phyloP scores from a whole-genome alignment of 1,139 yeast species.

The Debaryomyces subglobosus region DNA sequence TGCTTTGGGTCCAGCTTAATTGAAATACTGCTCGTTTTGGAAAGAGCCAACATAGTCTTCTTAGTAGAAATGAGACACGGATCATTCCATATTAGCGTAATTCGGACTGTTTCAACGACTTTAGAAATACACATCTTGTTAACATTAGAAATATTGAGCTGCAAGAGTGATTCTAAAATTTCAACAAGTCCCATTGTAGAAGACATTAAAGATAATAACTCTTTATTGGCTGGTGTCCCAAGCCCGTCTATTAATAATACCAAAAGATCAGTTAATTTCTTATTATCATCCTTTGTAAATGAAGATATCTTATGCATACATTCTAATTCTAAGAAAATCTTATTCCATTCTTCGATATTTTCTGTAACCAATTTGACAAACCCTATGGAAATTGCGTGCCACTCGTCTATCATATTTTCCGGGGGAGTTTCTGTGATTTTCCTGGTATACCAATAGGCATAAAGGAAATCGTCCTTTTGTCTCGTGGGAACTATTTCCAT shows the following conservation, averaged over 20 bases:
- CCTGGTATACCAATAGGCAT: conserved; percentile 7
- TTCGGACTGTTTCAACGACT: conserved; percentile 3
- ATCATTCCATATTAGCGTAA: conserved; percentile 5
- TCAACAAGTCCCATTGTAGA: not conserved
- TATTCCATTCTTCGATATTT: not conserved
- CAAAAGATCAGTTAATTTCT: not conserved
- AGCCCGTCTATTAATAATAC: not conserved
- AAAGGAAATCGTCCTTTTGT: not conserved
- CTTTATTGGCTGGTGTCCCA: not conserved
- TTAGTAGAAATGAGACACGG: not conserved
- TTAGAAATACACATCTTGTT: conserved; percentile 8
- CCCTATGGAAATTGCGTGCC: not conserved
- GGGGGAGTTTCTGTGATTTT: not conserved
- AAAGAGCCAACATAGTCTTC: not conserved
- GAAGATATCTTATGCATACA: not conserved
- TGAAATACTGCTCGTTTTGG: not conserved
- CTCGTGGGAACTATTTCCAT: not conserved
- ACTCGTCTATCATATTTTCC: not conserved
- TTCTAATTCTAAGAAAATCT: not conserved
- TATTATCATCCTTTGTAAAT: not conserved
- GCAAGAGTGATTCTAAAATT: not conserved
- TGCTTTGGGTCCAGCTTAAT: conserved; percentile 2
- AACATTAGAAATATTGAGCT: not conserved
- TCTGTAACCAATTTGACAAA: not conserved
- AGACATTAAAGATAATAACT: not conserved